A percentile compares a stretch with the other conserved stretches of the same genome.
phyloP scores from a whole-genome alignment of 2,329 filamentous ascomycete species.

The Metarhizium humberi region DNA sequence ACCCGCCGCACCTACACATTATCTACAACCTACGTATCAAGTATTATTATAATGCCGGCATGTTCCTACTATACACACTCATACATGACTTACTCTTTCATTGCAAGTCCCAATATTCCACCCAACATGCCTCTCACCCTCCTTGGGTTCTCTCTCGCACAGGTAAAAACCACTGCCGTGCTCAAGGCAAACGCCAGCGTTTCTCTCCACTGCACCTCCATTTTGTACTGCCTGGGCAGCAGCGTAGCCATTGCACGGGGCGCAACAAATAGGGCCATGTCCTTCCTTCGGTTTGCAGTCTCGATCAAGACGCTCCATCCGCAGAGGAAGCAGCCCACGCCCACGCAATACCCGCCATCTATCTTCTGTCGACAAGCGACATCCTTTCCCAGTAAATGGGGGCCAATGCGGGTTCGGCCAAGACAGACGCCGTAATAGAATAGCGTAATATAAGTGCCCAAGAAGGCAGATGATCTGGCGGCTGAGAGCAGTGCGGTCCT shows the following conservation, averaged over 20 bases:
- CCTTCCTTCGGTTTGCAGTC: conserved; percentile 53
- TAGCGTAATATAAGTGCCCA: conserved; percentile 66
- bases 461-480: conserved; percentile 63
- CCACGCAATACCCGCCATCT: conserved; percentile 59
- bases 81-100: conserved; percentile 23
- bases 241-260: conserved; percentile 68
- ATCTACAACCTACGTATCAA: too few relatives aligned
- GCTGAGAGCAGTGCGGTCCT: conserved; percentile 50
- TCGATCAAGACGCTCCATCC: conserved; percentile 78
- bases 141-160: conserved; percentile 49
- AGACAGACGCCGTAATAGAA: conserved; percentile 86
- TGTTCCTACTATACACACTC: neutral
- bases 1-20: too few relatives aligned
- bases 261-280: conserved; percentile 72
- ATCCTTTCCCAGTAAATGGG: conserved; percentile 51
- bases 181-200: conserved; percentile 56
- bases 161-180: conserved; percentile 61
- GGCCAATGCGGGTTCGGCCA: conserved; percentile 63
- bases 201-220: conserved; percentile 58
- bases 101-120: conserved; percentile 42
- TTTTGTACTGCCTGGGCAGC: conserved; percentile 58
- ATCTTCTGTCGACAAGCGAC: conserved; percentile 37
- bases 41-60: too few relatives aligned
- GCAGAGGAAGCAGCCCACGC: conserved; percentile 62
- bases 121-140: conserved; percentile 63